Conservation (phyloP, 2,329 filamentous ascomycete species). For the Leptodontidium sp. region DNA sequence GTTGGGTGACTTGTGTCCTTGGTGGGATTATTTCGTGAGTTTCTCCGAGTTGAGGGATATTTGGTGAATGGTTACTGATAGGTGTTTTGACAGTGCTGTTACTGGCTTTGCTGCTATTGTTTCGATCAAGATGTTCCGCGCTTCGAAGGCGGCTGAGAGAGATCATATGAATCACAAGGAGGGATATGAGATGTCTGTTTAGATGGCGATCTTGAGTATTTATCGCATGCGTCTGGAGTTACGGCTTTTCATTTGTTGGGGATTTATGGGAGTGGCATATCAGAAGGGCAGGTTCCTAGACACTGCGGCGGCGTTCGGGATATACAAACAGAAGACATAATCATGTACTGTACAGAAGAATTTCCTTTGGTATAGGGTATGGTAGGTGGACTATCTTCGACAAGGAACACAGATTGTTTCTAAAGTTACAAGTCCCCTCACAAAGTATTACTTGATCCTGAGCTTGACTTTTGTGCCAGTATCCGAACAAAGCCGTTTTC, state of each 20-base stretch:
- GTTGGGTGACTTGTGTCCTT: conserved; percentile 24
- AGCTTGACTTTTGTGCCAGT: too few relatives aligned
- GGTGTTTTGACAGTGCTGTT: neutral
- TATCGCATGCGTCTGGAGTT: too few relatives aligned
- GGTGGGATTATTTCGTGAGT: conserved; percentile 7
- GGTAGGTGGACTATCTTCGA: too few relatives aligned
- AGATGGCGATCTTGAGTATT: neutral
- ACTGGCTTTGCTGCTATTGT: neutral
- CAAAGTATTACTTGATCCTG: too few relatives aligned
- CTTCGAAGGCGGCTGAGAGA: neutral
- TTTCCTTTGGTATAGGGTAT: neutral
- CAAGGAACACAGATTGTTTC: too few relatives aligned
- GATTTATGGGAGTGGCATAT: too few relatives aligned
- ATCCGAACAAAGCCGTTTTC: too few relatives aligned
- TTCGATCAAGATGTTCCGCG: neutral
- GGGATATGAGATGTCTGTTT: conserved; percentile 8
- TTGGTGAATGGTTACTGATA: neutral
- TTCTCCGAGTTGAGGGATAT: neutral
- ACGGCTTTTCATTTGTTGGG: too few relatives aligned
- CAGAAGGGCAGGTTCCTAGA: neutral
- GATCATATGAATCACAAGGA: neutral
- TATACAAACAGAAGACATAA: neutral
- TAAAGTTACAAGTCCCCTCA: too few relatives aligned
- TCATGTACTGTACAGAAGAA: neutral
- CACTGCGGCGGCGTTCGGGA: neutral